A percentile compares a stretch with the other conserved stretches of the same genome.
phyloP scores from a whole-genome alignment of 2,329 filamentous ascomycete genomes.

The Fusarium ramigenum region DNA sequence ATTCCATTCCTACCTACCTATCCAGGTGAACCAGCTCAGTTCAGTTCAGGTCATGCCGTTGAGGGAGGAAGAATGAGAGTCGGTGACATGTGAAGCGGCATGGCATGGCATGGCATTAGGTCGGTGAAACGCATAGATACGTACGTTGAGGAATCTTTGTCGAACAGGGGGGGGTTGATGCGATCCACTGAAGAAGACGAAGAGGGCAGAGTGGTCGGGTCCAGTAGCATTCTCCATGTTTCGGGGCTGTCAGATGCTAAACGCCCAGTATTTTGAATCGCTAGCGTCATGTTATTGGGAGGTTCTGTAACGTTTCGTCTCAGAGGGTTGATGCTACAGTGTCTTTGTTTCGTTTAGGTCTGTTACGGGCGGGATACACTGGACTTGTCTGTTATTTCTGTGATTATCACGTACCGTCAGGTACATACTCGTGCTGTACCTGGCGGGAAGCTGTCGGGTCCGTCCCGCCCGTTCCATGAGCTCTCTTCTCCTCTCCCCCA shows the following conservation, averaged over 20 bases:
- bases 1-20: not conserved
- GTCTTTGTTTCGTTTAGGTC: slow-evolving; percentile 21
- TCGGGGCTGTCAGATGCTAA: slow-evolving; percentile 15
- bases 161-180: not conserved
- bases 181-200: not conserved
- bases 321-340: not conserved
- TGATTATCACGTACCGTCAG: not conserved
- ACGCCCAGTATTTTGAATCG: slow-evolving; percentile 7
- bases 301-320: slow-evolving; percentile 19
- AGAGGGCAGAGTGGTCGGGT: not conserved
- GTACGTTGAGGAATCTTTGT: not conserved
- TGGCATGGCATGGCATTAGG: not conserved
- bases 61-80: not conserved
- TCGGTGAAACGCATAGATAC: slow-evolving; percentile 14
- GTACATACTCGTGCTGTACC: not conserved
- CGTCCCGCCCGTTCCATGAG: slow-evolving; percentile 28
- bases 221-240: slow-evolving; percentile 14
- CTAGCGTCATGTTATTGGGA: slow-evolving; percentile 23
- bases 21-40: not conserved
- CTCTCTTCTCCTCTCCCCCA: not conserved
- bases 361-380: not conserved
- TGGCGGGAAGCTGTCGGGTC: slow-evolving; percentile 17
- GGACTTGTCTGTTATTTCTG: not conserved
- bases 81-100: not conserved
- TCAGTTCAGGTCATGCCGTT: not conserved